These are phyloP conservation scores for Penicillium glabrum DNA, from an alignment of 2,329 filamentous ascomycete genomes.

Conservation along the genomic window DNA sequence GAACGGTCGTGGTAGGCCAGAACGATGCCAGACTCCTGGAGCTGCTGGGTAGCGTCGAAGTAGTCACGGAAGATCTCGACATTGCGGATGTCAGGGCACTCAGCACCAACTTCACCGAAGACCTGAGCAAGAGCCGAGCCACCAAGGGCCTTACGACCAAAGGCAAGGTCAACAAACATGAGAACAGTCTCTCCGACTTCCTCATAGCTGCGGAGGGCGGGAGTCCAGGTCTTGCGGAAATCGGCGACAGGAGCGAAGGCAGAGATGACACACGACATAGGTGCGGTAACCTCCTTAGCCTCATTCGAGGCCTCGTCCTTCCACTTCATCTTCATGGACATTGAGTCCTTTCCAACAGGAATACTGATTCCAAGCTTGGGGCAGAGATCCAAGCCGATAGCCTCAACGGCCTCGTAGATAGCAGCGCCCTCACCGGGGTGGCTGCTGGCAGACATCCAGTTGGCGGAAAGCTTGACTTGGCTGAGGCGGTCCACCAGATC, in stretches of 20 bases:
- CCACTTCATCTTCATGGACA: slow-evolving; percentile 99
- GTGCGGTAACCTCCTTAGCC: slow-evolving; percentile 83
- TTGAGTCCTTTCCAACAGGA: slow-evolving; percentile 96
- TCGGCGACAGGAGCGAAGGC: slow-evolving; percentile 84
- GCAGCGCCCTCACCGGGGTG: slow-evolving; percentile 90
- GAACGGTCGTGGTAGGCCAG: slow-evolving; percentile 94
- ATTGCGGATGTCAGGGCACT: slow-evolving; percentile 83
- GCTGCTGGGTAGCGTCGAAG: slow-evolving; percentile 77
- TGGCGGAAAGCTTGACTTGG: slow-evolving; percentile 85
- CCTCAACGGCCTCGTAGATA: slow-evolving; percentile 89
- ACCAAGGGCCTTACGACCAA: slow-evolving; percentile 77
- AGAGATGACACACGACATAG: slow-evolving; percentile 86
- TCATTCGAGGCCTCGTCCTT: slow-evolving; percentile 66
- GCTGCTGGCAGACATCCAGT: slow-evolving; percentile 98
- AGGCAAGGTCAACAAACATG: slow-evolving; percentile 86
- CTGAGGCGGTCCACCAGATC: slow-evolving; percentile 70
- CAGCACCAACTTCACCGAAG: slow-evolving; percentile 79
- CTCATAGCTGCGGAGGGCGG: slow-evolving; percentile 76
- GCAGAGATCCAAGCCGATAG: slow-evolving; percentile 90
- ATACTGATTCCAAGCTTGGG: slow-evolving; percentile 88
- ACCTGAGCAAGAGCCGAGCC: slow-evolving; percentile 90
- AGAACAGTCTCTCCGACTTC: slow-evolving; percentile 87
- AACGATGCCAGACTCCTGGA: slow-evolving; percentile 69
- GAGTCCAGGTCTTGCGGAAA: slow-evolving; percentile 88
- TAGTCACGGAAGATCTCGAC: slow-evolving; percentile 80